phyloP scores from a whole-genome alignment of 805 yeast species.

The Hanseniaspora lindneri region DNA sequence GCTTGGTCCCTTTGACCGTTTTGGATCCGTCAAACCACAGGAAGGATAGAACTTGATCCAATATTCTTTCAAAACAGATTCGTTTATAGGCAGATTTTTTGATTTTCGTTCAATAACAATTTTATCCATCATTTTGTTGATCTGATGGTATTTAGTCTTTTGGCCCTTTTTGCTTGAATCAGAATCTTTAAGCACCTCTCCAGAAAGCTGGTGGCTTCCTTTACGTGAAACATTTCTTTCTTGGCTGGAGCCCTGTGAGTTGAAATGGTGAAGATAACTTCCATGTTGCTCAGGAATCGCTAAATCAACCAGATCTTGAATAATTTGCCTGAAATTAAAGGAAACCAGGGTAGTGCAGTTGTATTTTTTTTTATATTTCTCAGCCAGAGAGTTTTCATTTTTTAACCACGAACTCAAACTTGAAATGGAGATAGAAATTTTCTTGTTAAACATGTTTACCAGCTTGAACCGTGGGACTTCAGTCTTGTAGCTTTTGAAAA shows the following conservation, averaged over 20 bases:
- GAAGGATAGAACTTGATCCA: slow-evolving; percentile 46
- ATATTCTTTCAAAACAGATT: slow-evolving; percentile 43
- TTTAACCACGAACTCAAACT: slow-evolving; percentile 53
- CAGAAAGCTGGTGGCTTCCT: neutral
- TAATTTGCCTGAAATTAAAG: slow-evolving; percentile 5
- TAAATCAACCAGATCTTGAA: slow-evolving; percentile 6
- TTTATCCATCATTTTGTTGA: slow-evolving; percentile 48
- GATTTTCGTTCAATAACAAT: slow-evolving; percentile 37
- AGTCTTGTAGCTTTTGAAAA: slow-evolving; percentile 33
- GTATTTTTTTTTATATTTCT: slow-evolving; percentile 31
- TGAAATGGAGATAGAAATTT: slow-evolving; percentile 46
- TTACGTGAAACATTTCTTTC: neutral
- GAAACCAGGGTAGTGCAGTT: slow-evolving; percentile 20
- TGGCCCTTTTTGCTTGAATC: slow-evolving; percentile 3
- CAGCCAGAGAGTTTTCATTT: slow-evolving; percentile 40
- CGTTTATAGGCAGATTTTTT: slow-evolving; percentile 39
- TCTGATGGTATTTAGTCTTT: slow-evolving; percentile 42
- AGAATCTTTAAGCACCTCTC: neutral
- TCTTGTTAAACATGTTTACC: slow-evolving; percentile 40
- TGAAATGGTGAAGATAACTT: neutral
- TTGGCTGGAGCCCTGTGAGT: neutral
- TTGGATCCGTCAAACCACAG: slow-evolving; percentile 50
- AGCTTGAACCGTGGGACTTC: slow-evolving; percentile 47
- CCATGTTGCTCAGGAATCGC: neutral
- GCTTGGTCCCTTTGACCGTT: slow-evolving; percentile 41